Conservation (phyloP, 2,329 filamentous ascomycete genomes). For the Fusarium sambucinum region DNA sequence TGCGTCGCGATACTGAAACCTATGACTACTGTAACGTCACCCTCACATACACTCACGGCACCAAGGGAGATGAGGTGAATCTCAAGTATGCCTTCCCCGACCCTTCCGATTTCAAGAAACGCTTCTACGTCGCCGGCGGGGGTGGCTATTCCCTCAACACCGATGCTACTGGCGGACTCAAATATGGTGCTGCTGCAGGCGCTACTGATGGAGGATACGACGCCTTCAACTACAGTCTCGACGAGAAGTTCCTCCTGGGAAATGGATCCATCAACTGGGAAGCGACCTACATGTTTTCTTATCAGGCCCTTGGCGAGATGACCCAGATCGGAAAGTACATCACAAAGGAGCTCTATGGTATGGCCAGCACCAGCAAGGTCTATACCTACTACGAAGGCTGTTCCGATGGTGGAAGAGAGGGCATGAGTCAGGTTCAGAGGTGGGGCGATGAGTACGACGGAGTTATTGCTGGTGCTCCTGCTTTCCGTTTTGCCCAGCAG, state of each 20-base stretch:
- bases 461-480: constrained; percentile 41
- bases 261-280: constrained; percentile 67
- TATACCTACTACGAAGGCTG: constrained; percentile 66
- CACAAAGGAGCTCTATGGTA: neutral
- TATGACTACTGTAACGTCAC: constrained; percentile 15
- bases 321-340: constrained; percentile 55
- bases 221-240: constrained; percentile 55
- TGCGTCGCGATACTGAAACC: neutral
- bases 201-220: constrained; percentile 60
- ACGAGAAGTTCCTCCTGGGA: constrained; percentile 56
- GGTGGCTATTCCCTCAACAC: constrained; percentile 38
- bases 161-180: constrained; percentile 54
- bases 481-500: constrained; percentile 30
- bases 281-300: constrained; percentile 62
- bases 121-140: constrained; percentile 9
- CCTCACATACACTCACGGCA: constrained; percentile 6
- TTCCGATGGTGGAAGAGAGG: constrained; percentile 62
- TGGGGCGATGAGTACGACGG: constrained; percentile 39
- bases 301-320: constrained; percentile 65
- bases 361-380: constrained; percentile 44
- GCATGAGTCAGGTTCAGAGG: constrained; percentile 45
- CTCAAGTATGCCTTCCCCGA: constrained; percentile 13
- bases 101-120: neutral
- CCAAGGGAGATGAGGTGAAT: constrained; percentile 1
- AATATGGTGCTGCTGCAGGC: constrained; percentile 57